Evolutionary conservation across 2,329 filamentous ascomycete genomes (phyloP).

Genomic region (Atkinsonella hypoxylon): DNA sequence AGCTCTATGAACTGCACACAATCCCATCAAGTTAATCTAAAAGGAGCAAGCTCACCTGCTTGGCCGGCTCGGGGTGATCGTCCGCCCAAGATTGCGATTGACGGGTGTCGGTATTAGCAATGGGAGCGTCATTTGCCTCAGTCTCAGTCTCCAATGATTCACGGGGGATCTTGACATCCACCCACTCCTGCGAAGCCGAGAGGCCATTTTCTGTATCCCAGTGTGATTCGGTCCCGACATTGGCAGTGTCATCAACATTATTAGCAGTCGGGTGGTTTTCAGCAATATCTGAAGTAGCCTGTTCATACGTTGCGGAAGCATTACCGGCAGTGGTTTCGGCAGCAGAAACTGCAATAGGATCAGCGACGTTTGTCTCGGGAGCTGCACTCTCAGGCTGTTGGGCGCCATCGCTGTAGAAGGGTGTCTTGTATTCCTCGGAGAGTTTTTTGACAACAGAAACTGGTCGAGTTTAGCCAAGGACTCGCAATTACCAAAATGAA

Average conservation of each 20-base stretch:
- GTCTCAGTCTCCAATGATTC: conserved; percentile 65
- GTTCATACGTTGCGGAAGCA: conserved; percentile 29
- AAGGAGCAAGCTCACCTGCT: conserved; percentile 27
- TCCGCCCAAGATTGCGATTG: conserved; percentile 70
- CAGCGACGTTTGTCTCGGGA: conserved; percentile 27
- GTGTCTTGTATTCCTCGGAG: conserved; percentile 39
- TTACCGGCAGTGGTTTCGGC: conserved; percentile 50
- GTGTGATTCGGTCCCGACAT: conserved; percentile 51
- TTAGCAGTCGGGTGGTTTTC: conserved; percentile 31
- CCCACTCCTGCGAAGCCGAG: conserved; percentile 54
- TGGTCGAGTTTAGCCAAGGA: conserved; percentile 13
- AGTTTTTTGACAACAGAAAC: conserved; percentile 30
- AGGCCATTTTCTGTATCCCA: conserved; percentile 45
- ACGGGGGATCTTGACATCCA: conserved; percentile 55
- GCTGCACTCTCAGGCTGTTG: conserved; percentile 17
- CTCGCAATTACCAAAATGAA: neutral
- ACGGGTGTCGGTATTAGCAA: conserved; percentile 24
- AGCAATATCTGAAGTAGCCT: conserved; percentile 23
- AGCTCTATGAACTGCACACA: neutral
- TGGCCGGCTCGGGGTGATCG: conserved; percentile 49
- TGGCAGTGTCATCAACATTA: conserved; percentile 41
- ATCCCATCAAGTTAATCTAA: neutral
- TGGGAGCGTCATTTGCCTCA: conserved; percentile 48
- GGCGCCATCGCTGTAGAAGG: conserved; percentile 21
- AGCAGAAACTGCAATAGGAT: conserved; percentile 57